These are phyloP conservation scores for Ustilago hordei DNA, from an alignment of 1,284 basidiomycete genomes.

Conservation along the genomic window DNA sequence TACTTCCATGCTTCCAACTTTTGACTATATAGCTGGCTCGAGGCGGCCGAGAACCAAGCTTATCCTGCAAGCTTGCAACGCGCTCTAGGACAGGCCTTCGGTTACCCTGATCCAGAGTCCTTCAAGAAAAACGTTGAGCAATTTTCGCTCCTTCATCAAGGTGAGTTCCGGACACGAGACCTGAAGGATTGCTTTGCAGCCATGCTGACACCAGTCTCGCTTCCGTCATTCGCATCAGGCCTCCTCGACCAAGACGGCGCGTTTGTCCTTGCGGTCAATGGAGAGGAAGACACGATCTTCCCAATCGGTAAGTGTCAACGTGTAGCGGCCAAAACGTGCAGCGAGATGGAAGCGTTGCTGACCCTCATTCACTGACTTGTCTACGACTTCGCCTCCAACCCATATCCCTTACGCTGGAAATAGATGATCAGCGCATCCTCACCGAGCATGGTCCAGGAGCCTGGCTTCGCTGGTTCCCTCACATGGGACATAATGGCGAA, in stretches of 20 bases:
- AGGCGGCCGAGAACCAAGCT: constrained; percentile 38
- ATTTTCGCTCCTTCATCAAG: constrained; percentile 40
- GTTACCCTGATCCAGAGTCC: constrained; percentile 27
- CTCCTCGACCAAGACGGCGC: constrained; percentile 34
- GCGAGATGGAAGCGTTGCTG: neutral
- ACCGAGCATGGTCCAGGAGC: constrained; percentile 44
- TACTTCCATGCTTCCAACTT: neutral
- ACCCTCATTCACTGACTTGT: neutral
- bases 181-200: neutral
- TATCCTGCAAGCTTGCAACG: constrained; percentile 47
- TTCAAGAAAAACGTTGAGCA: constrained; percentile 36
- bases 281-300: constrained; percentile 46
- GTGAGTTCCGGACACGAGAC: neutral
- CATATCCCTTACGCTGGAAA: neutral
- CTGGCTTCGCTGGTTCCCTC: constrained; percentile 40
- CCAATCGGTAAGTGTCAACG: constrained; percentile 33
- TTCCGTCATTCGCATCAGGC: constrained; percentile 7
- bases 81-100: constrained; percentile 34
- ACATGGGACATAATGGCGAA: constrained; percentile 47
- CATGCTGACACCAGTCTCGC: neutral
- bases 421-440: constrained; percentile 48
- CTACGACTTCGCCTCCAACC: neutral
- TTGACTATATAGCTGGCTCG: constrained; percentile 32
- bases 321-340: neutral
- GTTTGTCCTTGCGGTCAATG: constrained; percentile 34